Evolutionary conservation across 202 grass and related monocot genomes (phyloP).

Genomic region (Panicum virgatum): DNA sequence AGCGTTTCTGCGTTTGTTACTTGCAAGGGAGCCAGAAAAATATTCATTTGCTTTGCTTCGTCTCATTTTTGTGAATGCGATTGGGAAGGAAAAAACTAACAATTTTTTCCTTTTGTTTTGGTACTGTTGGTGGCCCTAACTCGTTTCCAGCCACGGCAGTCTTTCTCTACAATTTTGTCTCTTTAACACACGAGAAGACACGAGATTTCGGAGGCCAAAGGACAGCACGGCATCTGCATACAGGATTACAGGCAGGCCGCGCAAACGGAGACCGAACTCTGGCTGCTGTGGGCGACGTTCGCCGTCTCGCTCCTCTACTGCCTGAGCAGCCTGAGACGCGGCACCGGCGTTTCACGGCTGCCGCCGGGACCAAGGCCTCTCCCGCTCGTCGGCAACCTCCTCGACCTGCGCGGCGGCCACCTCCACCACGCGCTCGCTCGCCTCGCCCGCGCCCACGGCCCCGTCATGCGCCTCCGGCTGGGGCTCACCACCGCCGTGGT

Average conservation of each 20-base stretch:
- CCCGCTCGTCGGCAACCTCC: conserved; percentile 44
- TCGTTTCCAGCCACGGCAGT: no score
- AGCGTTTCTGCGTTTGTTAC: no score
- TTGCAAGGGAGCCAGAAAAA: no score
- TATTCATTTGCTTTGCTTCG: no score
- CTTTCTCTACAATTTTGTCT: no score
- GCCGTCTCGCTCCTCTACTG: conserved; percentile 22
- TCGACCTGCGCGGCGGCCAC: conserved; percentile 23
- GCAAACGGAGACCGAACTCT: conserved; percentile 30
- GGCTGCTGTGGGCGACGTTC: conserved; percentile 17
- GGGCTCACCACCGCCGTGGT: conserved; percentile 43
- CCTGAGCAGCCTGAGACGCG: not conserved
- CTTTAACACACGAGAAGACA: no score
- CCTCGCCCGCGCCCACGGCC: conserved; percentile 33
- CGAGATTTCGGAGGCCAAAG: no score
- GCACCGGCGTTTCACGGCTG: not conserved
- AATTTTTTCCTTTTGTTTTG: no score
- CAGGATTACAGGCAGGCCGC: not conserved
- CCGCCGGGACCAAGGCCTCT: conserved; percentile 49
- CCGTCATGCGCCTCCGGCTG: conserved; percentile 44
- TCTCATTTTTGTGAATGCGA: no score
- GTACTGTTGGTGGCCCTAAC: no score
- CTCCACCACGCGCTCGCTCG: conserved; percentile 39
- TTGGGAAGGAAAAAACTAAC: no score
- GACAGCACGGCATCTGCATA: no score